A percentile compares a stretch with the other conserved stretches of the same genome.
phyloP scores from a whole-genome alignment of 208 protist genomes.

The Leishmania arabica region DNA sequence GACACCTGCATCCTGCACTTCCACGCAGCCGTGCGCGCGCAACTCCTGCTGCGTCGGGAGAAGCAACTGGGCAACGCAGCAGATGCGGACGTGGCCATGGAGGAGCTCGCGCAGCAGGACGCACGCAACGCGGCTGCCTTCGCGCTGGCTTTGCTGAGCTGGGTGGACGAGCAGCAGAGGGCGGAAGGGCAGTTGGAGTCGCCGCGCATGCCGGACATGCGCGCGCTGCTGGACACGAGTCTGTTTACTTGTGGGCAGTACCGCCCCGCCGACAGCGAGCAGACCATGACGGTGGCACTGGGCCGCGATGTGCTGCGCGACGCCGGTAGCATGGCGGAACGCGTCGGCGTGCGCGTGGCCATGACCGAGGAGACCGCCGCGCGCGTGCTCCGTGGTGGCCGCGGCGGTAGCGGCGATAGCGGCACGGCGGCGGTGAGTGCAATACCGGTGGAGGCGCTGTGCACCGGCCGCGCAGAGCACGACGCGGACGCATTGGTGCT shows the following conservation, averaged over 20 bases:
- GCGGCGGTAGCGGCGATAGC: background rate
- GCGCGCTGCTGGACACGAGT: conserved; percentile 23
- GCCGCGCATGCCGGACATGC: conserved; percentile 3
- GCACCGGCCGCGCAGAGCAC: background rate
- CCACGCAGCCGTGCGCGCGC: conserved; percentile 2
- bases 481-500: conserved; percentile 17
- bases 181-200: background rate
- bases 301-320: conserved; percentile 30
- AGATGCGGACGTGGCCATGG: background rate
- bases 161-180: conserved; percentile 2
- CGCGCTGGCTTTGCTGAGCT: conserved; percentile 13
- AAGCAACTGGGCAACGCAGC: background rate
- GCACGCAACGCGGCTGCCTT: conserved; percentile 18
- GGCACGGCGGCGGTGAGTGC: conserved; percentile 8
- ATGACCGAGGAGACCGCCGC: conserved; percentile 44
- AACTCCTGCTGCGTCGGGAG: background rate
- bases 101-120: conserved; percentile 3
- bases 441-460: conserved; percentile 33
- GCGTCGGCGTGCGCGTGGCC: conserved; percentile 18
- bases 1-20: conserved; percentile 36
- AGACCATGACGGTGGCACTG: conserved; percentile 10
- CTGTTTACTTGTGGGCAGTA: conserved; percentile 13
- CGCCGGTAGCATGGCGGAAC: conserved; percentile 11
- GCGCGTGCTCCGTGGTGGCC: background rate
- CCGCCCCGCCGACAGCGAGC: background rate